phyloP scores from a whole-genome alignment of 306 rosid species.

The Trifolium dubium region DNA sequence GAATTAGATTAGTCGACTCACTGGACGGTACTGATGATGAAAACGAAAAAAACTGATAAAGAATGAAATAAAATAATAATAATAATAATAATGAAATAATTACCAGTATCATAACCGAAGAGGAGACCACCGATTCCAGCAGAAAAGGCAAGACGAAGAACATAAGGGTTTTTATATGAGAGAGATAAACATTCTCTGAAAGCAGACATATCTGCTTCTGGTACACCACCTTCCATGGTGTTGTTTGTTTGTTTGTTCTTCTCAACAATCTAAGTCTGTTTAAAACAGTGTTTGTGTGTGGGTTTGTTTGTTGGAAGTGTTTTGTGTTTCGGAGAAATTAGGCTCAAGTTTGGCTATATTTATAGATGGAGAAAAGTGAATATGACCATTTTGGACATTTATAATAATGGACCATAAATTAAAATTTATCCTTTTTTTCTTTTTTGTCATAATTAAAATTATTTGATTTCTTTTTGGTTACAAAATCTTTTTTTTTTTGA shows the following conservation, averaged over 20 bases:
- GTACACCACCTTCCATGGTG: conserved; percentile 66
- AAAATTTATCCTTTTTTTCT: too few species aligned
- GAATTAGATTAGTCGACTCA: too few species aligned
- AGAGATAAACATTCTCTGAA: conserved; percentile 71
- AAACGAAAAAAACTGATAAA: too few species aligned
- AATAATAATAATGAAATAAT: neutral
- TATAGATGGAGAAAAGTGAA: conserved; percentile 29
- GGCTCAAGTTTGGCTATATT: conserved; percentile 35
- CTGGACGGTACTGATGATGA: too few species aligned
- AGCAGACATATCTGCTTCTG: conserved; percentile 58
- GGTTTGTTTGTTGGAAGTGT: neutral
- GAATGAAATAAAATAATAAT: neutral
- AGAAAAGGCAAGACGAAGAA: conserved; percentile 72
- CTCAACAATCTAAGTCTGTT: conserved; percentile 12
- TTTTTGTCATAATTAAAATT: too few species aligned
- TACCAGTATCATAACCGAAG: conserved; percentile 71
- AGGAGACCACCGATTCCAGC: conserved; percentile 80
- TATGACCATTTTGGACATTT: conserved; percentile 33
- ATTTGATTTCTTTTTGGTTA: too few species aligned
- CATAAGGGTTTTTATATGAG: conserved; percentile 64
- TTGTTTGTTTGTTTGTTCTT: neutral
- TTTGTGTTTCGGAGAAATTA: conserved; percentile 27
- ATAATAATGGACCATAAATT: neutral
- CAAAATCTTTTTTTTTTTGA: too few species aligned
- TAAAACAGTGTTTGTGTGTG: too few species aligned